phyloP scores from a whole-genome alignment of 1,284 basidiomycete species.

The Hortiboletus rubellus region DNA sequence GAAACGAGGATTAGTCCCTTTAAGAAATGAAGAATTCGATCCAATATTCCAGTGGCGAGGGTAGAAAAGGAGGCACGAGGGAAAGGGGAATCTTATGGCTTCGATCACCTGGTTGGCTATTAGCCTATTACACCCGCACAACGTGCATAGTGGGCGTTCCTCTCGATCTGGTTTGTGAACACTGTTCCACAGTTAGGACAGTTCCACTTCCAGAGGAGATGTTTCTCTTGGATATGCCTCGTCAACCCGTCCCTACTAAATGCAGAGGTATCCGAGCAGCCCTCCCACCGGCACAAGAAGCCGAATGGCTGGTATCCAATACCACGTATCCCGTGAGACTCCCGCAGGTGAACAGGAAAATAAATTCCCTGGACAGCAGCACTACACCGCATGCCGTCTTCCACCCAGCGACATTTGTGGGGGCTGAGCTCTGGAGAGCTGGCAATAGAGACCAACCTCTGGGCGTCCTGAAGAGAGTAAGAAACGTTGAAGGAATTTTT shows the following conservation, averaged over 20 bases:
- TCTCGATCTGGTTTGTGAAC: slow-evolving; percentile 18
- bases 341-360: slow-evolving; percentile 21
- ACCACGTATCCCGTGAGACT: slow-evolving; percentile 24
- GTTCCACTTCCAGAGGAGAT: slow-evolving; percentile 28
- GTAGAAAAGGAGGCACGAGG: background rate
- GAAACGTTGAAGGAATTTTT: background rate
- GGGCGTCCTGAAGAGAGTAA: slow-evolving; percentile 25
- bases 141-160: slow-evolving; percentile 19
- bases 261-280: slow-evolving; percentile 18
- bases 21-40: background rate
- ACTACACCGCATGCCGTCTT: slow-evolving; percentile 15
- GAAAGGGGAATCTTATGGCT: background rate
- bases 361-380: slow-evolving; percentile 18
- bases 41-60: background rate
- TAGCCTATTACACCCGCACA: slow-evolving; percentile 4
- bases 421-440: slow-evolving; percentile 27
- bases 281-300: slow-evolving; percentile 29
- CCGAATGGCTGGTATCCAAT: slow-evolving; percentile 2
- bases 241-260: slow-evolving; percentile 24
- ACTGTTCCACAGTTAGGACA: slow-evolving; percentile 24
- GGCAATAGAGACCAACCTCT: slow-evolving; percentile 29
- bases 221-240: slow-evolving; percentile 29
- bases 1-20: background rate
- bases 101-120: slow-evolving; percentile 3
- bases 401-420: slow-evolving; percentile 28